Conservation (phyloP, 768 basidiomycete species). For the Mycena galopus region DNA sequence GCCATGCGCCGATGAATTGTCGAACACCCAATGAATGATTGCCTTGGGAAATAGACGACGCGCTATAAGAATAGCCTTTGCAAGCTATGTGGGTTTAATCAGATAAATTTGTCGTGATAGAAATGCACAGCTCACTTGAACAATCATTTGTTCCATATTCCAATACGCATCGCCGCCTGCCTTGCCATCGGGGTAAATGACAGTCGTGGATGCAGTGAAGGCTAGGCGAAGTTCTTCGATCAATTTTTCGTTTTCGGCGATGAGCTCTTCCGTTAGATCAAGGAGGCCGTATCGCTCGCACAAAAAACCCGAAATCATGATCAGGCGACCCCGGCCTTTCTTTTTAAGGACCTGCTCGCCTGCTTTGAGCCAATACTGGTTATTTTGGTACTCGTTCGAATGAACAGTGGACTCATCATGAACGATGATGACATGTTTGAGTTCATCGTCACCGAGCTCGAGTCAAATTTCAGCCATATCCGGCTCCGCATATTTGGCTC, state of each 20-base stretch:
- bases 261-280: background rate
- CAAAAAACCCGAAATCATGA: constrained; percentile 2
- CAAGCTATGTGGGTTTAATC: too few species aligned
- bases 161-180: constrained; percentile 1
- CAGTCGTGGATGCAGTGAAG: constrained; percentile 1
- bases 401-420: background rate
- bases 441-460: background rate
- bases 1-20: constrained; percentile 34
- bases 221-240: background rate
- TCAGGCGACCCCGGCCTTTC: background rate
- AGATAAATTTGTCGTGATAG: background rate
- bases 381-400: constrained; percentile 4
- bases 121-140: background rate
- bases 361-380: constrained; percentile 1
- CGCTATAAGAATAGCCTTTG: background rate
- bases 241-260: background rate
- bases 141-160: constrained; percentile 10
- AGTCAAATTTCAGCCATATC: background rate
- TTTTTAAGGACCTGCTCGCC: background rate
- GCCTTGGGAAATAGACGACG: background rate
- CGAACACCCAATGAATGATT: constrained; percentile 30
- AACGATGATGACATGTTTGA: background rate
- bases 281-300: constrained; percentile 1
- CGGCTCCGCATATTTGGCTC: background rate
- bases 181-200: background rate